Percentiles rank a stretch among this genome's conserved stretches.
These are phyloP conservation scores for Lentinula boryana DNA, from an alignment of 768 basidiomycete species.

Conservation along the genomic window DNA sequence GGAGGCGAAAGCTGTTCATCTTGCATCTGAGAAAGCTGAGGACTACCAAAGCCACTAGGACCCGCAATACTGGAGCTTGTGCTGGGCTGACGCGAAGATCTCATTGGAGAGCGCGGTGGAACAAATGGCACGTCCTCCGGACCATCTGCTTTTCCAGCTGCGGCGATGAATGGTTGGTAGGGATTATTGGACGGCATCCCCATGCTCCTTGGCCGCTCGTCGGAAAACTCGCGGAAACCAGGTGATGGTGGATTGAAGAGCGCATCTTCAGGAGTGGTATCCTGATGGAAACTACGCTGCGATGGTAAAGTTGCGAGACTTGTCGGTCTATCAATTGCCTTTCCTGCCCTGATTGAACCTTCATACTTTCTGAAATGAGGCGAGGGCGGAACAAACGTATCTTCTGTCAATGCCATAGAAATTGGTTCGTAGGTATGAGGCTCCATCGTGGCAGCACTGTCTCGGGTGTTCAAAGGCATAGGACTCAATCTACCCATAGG, in stretches of 20 bases:
- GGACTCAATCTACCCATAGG: constrained; percentile 45
- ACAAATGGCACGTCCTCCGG: constrained; percentile 3
- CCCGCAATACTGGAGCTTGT: neutral
- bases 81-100: neutral
- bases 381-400: constrained; percentile 53
- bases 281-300: constrained; percentile 5
- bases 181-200: constrained; percentile 5
- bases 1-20: constrained; percentile 1
- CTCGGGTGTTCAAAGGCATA: constrained; percentile 49
- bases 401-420: constrained; percentile 33
- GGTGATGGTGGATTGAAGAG: constrained; percentile 3
- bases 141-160: neutral
- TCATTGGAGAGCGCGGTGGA: constrained; percentile 1
- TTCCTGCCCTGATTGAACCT: constrained; percentile 15
- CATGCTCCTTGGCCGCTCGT: constrained; percentile 27
- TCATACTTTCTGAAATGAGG: constrained; percentile 49
- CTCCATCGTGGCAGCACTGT: constrained; percentile 23
- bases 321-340: constrained; percentile 32
- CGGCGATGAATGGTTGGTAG: neutral
- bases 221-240: constrained; percentile 6
- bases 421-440: constrained; percentile 67
- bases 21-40: neutral
- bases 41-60: neutral
- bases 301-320: constrained; percentile 17
- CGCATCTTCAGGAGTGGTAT: constrained; percentile 23